A percentile compares a stretch with the other conserved stretches of the same genome.
phyloP scores from a whole-genome alignment of 805 yeast species.

The Myxozyma neglecta region DNA sequence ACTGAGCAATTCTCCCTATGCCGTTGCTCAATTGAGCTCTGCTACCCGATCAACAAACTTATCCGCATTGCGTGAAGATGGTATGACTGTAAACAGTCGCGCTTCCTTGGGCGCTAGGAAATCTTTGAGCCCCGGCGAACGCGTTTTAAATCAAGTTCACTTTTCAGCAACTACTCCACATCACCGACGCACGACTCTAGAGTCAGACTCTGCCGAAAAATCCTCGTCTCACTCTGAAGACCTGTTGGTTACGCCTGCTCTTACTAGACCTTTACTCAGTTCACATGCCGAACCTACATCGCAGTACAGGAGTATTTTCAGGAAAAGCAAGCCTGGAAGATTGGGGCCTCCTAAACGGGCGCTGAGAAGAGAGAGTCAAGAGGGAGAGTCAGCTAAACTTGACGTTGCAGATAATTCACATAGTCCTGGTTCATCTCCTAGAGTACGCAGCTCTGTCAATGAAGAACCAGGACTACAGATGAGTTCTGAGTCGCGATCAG shows the following conservation, averaged over 20 bases:
- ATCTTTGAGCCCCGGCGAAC: neutral
- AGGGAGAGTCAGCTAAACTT: slow-evolving; percentile 10
- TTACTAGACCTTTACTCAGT: slow-evolving; percentile 24
- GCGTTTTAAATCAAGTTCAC: neutral
- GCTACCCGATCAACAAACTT: neutral
- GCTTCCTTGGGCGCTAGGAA: neutral
- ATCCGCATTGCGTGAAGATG: neutral
- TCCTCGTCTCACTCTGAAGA: neutral
- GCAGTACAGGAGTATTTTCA: slow-evolving; percentile 38
- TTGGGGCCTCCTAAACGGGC: slow-evolving; percentile 45
- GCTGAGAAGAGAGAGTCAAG: slow-evolving; percentile 28
- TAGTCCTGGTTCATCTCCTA: slow-evolving; percentile 9
- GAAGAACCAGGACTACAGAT: neutral
- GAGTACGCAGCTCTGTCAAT: neutral
- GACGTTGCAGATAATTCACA: neutral
- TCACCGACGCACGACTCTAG: neutral
- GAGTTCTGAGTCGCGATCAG: no score
- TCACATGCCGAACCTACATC: slow-evolving; percentile 29
- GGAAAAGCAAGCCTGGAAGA: slow-evolving; percentile 38
- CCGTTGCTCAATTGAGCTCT: slow-evolving; percentile 19
- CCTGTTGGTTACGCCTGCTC: slow-evolving; percentile 21
- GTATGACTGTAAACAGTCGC: neutral
- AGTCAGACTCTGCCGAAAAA: neutral
- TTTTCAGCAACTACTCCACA: neutral
- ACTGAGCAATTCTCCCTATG: slow-evolving; percentile 17